Conservation (phyloP, 768 basidiomycete genomes). For the Coprinopsis marcescibilis region DNA sequence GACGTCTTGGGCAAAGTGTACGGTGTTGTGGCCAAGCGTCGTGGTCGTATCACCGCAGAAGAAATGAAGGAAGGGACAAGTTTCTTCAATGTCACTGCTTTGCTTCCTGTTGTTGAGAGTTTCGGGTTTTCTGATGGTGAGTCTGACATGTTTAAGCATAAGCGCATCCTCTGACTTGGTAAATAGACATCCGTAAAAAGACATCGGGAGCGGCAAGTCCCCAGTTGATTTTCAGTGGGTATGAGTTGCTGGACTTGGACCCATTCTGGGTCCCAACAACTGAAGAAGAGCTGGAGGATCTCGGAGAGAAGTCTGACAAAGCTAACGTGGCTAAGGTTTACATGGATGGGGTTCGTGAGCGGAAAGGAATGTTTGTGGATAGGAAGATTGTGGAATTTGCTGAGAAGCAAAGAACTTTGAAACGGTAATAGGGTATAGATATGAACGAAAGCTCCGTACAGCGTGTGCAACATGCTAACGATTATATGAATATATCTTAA, state of each 20-base stretch:
- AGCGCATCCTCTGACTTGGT: background rate
- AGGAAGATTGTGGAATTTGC: conserved; percentile 92
- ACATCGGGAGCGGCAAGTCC: conserved; percentile 98
- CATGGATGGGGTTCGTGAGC: conserved; percentile 83
- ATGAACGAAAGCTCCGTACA: background rate
- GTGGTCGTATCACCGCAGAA: conserved; percentile 90
- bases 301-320: conserved; percentile 93
- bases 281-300: conserved; percentile 92
- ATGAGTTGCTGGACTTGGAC: conserved; percentile 89
- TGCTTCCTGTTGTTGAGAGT: conserved; percentile 93
- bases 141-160: conserved; percentile 15
- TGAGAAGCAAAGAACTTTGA: conserved; percentile 92
- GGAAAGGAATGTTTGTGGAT: conserved; percentile 96
- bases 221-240: conserved; percentile 96
- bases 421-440: conserved; percentile 36
- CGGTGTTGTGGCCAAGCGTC: conserved; percentile 85
- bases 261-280: conserved; percentile 99
- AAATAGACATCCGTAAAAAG: conserved; percentile 84
- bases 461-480: too few relatives aligned
- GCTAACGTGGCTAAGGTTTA: conserved; percentile 91
- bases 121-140: conserved; percentile 96
- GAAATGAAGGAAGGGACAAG: conserved; percentile 98
- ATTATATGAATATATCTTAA: too few relatives aligned
- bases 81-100: conserved; percentile 87
- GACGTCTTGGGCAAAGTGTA: conserved; percentile 98